Evolutionary conservation across 805 yeast species (phyloP), one percentile per base, ranked within the genome.

Genomic region (Brettanomyces bruxellensis): DNA sequence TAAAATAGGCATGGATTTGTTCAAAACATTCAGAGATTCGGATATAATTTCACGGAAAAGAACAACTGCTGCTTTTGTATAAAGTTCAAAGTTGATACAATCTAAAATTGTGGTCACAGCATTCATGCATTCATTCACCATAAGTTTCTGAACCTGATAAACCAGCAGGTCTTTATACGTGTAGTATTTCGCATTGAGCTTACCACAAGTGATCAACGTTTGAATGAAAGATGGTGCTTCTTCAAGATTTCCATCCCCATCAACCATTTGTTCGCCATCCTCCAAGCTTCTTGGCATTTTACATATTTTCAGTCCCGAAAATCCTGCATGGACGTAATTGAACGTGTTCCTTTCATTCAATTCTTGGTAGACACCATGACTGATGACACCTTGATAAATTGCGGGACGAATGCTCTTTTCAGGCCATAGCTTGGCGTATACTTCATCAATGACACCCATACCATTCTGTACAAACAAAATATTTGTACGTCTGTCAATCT

Each of bases 381-480:
- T 77, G 40, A 84, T 83, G 24, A 90, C 80, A 45, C 90, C 96
- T 57, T 80, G 85, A 56, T 72, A 78, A 5, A 88, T 49, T 13
- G 67, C 69, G 0, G 96, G 96, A 45, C 78, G 60, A 1, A 50
- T 40, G 0, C 51, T 54, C 1, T 44, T 30, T 3, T 63, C 55
- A 4, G 78, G 78, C 89, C 91, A 86, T 6, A 78, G 62, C 23
- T 65, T 58, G 2, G 64, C 58, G n/a, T 68, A 59, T 9, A 87
- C 54, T 47, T 72, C 70, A 11, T 75, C 85, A 5, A 73, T 59
- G 38, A 78, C 70, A 8, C 98, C 98, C 70, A 89, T 72, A 1
- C 89, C 99, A 61, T 93, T 87, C 47, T 87, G 98, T n/a, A 90
- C 55, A 23, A 90, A 61, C 40, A 90, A 52, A 3, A 89, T 61